A percentile compares a stretch with the other conserved stretches of the same genome.
phyloP scores from a whole-genome alignment of 805 yeast species.

The Pichia nakasei region DNA sequence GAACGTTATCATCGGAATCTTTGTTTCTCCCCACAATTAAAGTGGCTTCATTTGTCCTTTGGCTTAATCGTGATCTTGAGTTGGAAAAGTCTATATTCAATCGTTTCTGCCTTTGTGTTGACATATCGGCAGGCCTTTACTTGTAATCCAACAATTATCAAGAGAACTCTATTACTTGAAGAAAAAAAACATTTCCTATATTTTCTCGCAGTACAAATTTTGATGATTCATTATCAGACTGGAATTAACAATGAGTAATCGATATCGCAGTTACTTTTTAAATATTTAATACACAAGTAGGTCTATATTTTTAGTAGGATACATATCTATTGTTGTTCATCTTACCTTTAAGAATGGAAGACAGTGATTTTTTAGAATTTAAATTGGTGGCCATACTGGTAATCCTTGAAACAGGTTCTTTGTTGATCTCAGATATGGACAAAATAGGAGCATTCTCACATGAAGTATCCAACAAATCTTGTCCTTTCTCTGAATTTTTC shows the following conservation, averaged over 20 bases:
- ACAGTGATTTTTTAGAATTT: background rate
- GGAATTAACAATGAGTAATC: no score
- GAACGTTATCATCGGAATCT: background rate
- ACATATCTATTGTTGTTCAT: constrained; percentile 4
- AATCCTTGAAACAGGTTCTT: constrained; percentile 1
- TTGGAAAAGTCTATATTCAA: constrained; percentile 21
- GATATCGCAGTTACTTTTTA: no score
- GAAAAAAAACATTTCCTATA: no score
- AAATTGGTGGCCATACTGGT: background rate
- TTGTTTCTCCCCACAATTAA: constrained; percentile 21
- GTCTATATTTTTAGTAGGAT: background rate
- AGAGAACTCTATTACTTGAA: no score
- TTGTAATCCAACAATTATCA: no score
- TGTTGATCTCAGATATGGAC: background rate
- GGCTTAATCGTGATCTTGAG: constrained; percentile 23
- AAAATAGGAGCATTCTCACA: background rate
- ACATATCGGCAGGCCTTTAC: no score
- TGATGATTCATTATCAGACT: no score
- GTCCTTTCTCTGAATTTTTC: background rate
- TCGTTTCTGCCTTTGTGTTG: constrained; percentile 17
- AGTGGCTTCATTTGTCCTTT: constrained; percentile 27
- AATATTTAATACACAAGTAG: background rate
- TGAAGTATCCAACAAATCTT: background rate
- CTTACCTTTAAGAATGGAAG: constrained; percentile 2
- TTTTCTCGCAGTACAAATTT: no score